A percentile compares a stretch with the other conserved stretches of the same genome.
Evolutionary conservation across 345 rosid genomes (phyloP).

Genomic region (Rhodamnia rubescens): DNA sequence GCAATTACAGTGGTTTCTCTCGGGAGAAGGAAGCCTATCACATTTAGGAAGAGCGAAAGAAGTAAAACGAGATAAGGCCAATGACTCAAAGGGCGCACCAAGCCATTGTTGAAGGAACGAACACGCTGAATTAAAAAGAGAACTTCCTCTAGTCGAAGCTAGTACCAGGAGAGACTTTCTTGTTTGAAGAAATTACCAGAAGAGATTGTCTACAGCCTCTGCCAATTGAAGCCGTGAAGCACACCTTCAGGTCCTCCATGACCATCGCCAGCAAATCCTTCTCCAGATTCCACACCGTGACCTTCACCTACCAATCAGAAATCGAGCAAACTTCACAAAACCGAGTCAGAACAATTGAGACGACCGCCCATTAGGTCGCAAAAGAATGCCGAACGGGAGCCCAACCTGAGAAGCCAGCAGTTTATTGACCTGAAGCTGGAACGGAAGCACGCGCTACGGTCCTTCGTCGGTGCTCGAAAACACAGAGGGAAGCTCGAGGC

Average conservation of each 20-base stretch:
- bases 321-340: background rate
- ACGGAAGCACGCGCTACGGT: too few relatives aligned
- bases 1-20: too few relatives aligned
- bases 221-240: background rate
- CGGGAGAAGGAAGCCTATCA: too few relatives aligned
- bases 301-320: background rate
- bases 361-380: background rate
- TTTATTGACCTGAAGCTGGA: too few relatives aligned
- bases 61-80: background rate
- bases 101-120: background rate
- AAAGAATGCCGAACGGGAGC: too few relatives aligned
- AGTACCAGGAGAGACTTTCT: background rate
- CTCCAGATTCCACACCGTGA: accelerated
- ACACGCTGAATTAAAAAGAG: background rate
- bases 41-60: too few relatives aligned
- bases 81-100: background rate
- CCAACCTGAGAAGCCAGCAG: too few relatives aligned
- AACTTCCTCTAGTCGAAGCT: background rate
- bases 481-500: too few relatives aligned
- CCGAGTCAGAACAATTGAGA: accelerated
- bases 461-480: too few relatives aligned
- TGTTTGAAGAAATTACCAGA: background rate
- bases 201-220: background rate
- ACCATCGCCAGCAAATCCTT: accelerated
- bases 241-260: background rate